These are phyloP conservation scores for Setaria viridis DNA, from an alignment of 202 grass and related monocot species.

Conservation along the genomic window DNA sequence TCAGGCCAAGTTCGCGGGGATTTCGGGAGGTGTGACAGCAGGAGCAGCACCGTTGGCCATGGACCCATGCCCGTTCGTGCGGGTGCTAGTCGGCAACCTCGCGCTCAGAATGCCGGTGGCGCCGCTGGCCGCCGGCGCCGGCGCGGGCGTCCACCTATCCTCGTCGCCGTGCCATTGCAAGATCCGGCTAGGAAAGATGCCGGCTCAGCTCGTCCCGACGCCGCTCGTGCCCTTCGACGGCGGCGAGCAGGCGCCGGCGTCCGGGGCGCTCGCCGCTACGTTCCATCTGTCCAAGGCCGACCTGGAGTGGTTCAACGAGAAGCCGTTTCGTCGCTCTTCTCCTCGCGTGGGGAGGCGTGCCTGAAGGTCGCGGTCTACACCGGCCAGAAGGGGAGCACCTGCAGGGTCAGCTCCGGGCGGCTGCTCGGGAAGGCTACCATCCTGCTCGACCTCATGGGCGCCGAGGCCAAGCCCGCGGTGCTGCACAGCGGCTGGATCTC, in stretches of 20 bases:
- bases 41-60: constrained; percentile 32
- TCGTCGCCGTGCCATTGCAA: constrained; percentile 82
- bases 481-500: constrained; percentile 6
- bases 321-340: constrained; percentile 47
- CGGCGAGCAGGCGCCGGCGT: constrained; percentile 5
- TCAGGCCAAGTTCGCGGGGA: not conserved
- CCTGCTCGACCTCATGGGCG: no score
- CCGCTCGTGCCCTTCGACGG: constrained; percentile 59
- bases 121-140: constrained; percentile 59
- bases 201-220: constrained; percentile 53
- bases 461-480: no score
- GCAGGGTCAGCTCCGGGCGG: no score
- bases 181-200: constrained; percentile 83
- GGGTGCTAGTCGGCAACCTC: constrained; percentile 88
- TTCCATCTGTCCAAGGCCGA: constrained; percentile 83
- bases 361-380: no score
- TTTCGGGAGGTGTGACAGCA: not conserved
- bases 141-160: constrained; percentile 79
- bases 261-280: constrained; percentile 61
- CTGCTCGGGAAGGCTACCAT: no score
- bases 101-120: constrained; percentile 81
- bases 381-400: no score
- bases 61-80: constrained; percentile 96
- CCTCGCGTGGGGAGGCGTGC: no score
- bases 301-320: constrained; percentile 69